Evolutionary conservation across 2,329 filamentous ascomycete species (phyloP).

Genomic region (Aspergillus ustus): DNA sequence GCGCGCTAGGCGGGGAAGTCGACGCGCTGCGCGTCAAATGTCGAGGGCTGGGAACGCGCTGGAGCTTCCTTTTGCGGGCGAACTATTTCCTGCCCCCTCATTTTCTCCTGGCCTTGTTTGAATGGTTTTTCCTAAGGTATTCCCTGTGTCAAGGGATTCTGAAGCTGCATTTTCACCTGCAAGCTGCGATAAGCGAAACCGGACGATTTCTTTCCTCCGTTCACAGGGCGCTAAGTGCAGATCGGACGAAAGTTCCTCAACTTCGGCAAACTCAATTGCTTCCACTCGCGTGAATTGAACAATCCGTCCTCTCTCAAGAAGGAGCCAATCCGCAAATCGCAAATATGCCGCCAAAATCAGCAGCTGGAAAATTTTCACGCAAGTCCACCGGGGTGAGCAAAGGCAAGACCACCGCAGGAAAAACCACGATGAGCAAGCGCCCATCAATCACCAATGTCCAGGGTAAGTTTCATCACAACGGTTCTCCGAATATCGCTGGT

Average conservation of each 20-base stretch:
- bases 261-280: neutral
- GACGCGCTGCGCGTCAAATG: conserved; percentile 31
- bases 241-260: conserved; percentile 2
- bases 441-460: conserved; percentile 39
- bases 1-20: conserved; percentile 18
- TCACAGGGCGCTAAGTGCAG: neutral
- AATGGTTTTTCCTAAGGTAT: neutral
- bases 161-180: neutral
- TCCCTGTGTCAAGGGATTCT: neutral
- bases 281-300: neutral
- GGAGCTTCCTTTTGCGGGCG: neutral
- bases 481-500: neutral
- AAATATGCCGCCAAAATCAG: conserved; percentile 37
- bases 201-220: neutral
- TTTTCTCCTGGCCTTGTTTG: conserved; percentile 4
- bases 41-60: conserved; percentile 23
- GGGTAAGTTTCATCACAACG: conserved; percentile 29
- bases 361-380: neutral
- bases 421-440: conserved; percentile 26
- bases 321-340: neutral
- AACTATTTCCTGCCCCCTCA: conserved; percentile 14
- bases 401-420: conserved; percentile 7
- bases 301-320: neutral
- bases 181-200: neutral
- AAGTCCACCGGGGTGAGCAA: conserved; percentile 21